Conservation (phyloP, 306 rosid genomes). For the Corylus americana region DNA sequence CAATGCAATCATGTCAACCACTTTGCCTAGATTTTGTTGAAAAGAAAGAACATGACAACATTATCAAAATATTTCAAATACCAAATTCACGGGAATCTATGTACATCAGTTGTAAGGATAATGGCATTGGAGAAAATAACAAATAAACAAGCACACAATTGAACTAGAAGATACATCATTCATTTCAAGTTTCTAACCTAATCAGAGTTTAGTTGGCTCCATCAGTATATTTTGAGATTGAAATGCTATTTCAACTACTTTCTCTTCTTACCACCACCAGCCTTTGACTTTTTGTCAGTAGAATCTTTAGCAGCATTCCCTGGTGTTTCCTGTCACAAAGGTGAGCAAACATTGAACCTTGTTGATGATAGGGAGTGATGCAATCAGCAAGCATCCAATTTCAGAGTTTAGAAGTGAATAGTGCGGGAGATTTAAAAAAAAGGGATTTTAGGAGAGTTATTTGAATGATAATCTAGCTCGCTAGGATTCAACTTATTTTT, state of each 20-base stretch:
- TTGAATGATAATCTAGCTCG: not conserved
- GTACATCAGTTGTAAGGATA: not conserved
- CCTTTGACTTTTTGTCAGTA: slow-evolving; percentile 51
- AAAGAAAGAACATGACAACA: not conserved
- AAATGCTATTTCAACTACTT: slow-evolving; percentile 42
- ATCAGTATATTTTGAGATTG: not conserved
- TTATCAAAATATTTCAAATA: not conserved
- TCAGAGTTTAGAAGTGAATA: not conserved
- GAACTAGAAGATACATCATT: not conserved
- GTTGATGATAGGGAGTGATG: slow-evolving; percentile 8
- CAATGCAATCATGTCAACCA: not conserved
- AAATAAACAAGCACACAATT: not conserved
- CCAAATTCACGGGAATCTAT: not conserved
- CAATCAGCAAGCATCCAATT: slow-evolving; percentile 3
- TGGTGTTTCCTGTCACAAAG: slow-evolving; percentile 55
- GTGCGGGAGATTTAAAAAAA: not conserved
- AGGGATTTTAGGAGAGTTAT: not conserved
- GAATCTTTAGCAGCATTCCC: slow-evolving; percentile 45
- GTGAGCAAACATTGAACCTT: slow-evolving; percentile 12
- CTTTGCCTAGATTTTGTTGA: not conserved
- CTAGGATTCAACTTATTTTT: not conserved
- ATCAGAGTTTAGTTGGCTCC: slow-evolving; percentile 26
- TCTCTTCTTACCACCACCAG: slow-evolving; percentile 61
- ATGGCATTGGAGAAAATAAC: not conserved
- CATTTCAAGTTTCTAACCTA: slow-evolving; percentile 32